Evolutionary conservation across 768 basidiomycete genomes (phyloP).

Genomic region (Suillus subaureus): DNA sequence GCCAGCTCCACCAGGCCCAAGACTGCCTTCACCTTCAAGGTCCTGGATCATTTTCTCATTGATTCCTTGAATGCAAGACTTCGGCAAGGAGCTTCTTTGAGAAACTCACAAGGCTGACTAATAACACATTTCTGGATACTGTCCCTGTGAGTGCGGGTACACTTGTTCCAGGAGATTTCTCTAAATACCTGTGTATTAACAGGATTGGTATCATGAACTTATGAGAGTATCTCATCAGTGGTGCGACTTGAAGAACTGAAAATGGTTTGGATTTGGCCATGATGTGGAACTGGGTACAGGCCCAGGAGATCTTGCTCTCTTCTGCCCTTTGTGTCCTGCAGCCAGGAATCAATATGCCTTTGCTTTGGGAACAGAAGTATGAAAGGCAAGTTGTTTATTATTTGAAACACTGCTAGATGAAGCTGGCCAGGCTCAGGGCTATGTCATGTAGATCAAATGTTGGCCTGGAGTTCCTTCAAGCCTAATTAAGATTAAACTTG

Average conservation of each 20-base stretch:
- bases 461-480: background rate
- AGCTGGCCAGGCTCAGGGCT: background rate
- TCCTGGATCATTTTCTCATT: conserved; percentile 9
- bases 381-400: conserved; percentile 6
- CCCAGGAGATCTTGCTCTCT: conserved; percentile 18
- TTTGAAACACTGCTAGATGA: background rate
- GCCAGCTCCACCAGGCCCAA: conserved; percentile 8
- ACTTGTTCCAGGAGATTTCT: background rate
- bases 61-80: conserved; percentile 18
- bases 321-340: conserved; percentile 33
- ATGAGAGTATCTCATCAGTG: conserved; percentile 12
- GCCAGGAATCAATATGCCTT: conserved; percentile 26
- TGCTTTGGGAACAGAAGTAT: conserved; percentile 20
- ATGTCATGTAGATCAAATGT: background rate
- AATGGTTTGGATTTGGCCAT: conserved; percentile 17
- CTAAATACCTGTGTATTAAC: background rate
- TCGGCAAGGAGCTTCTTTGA: conserved; percentile 15
- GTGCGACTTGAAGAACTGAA: conserved; percentile 5
- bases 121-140: background rate
- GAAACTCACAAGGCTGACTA: conserved; percentile 13
- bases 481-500: background rate
- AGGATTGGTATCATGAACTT: conserved; percentile 17
- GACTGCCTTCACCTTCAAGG: conserved; percentile 13
- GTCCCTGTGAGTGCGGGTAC: background rate
- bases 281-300: conserved; percentile 5